These are phyloP conservation scores for Funneliformis geosporum DNA, from an alignment of 192 early-diverging fungal species.

Conservation along the genomic window DNA sequence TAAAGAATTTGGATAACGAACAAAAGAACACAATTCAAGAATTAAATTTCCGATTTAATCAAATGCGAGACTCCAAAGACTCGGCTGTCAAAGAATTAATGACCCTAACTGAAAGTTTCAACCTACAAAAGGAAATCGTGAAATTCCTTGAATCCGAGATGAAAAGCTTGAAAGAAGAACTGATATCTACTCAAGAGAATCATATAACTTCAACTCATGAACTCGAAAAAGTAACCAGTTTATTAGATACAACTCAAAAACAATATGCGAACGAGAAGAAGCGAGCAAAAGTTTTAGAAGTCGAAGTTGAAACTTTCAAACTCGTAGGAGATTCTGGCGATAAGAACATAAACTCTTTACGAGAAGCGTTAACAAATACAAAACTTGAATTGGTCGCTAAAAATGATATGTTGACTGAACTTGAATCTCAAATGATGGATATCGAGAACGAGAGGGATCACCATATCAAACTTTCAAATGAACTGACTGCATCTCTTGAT, in stretches of 20 bases:
- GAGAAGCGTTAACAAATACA: neutral
- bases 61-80: neutral
- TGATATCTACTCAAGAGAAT: neutral
- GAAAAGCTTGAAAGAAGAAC: constrained; percentile 7
- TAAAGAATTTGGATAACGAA: neutral
- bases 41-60: neutral
- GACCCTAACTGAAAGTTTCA: neutral
- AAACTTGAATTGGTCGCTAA: constrained; percentile 11
- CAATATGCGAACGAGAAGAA: constrained; percentile 7
- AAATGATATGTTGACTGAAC: constrained; percentile 16
- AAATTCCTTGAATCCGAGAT: constrained; percentile 11
- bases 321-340: neutral
- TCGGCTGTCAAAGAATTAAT: neutral
- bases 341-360: neutral
- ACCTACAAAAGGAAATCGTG: constrained; percentile 1
- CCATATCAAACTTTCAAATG: neutral
- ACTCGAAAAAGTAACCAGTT: constrained; percentile 3
- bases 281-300: neutral
- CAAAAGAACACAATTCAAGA: neutral
- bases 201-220: neutral
- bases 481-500: neutral
- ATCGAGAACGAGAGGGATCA: constrained; percentile 17
- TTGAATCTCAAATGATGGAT: constrained; percentile 5
- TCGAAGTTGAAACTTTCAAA: constrained; percentile 1
- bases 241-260: neutral